Evolutionary conservation across 176 grass and related monocot species (phyloP), one percentile per base, ranked within the genome.

Genomic region (Oryza officinalis): DNA sequence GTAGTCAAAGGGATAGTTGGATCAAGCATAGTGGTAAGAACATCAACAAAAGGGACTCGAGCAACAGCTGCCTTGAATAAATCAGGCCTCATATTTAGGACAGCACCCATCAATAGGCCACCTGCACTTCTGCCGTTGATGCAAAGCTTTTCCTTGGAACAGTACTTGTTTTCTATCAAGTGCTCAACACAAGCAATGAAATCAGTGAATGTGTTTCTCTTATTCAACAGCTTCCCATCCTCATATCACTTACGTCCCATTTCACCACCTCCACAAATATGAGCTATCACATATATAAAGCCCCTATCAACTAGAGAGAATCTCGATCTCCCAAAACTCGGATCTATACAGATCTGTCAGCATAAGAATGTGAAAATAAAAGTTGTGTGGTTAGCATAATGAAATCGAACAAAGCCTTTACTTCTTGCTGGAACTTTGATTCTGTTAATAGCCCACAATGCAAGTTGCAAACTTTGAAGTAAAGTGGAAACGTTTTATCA

Each of bases 231-330:
- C 45, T 97, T 97, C 76, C 92, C 95, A 79, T 94, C 84, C 77
- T 94, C 92, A 28, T 97, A 97, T 92, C 95, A 97, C 63, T 84
- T 94, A 37, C 95, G 90, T 18, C 95, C 95, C 95, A 97, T 97
- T 89, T 94, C 95, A 66, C 95, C 95, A 50, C 95, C 92, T 25
- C 95, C 92, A 33, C 95, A 90, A 76, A 94, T 91, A 83, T 97
- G 95, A 79, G 92, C 90, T 69, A 93, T 93, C 78, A 81, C 92
- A 72, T 92, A 93, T 77, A 98, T 80, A 85, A 97, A 91, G 22
- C 92, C 90, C 69, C 95, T 80, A 54, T 97, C 90, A 30, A 97
- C 92, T 45, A 97, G 84, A 67, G 95, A 94, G 67, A 97, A 87
- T 65, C 71, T 86, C 40, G 88, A 83, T 79, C 86, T 83, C 69